Percentiles rank a stretch among this genome's conserved stretches.
phyloP scores from a whole-genome alignment of 1,284 basidiomycete genomes.

The Cryptococcus wingfieldii region DNA sequence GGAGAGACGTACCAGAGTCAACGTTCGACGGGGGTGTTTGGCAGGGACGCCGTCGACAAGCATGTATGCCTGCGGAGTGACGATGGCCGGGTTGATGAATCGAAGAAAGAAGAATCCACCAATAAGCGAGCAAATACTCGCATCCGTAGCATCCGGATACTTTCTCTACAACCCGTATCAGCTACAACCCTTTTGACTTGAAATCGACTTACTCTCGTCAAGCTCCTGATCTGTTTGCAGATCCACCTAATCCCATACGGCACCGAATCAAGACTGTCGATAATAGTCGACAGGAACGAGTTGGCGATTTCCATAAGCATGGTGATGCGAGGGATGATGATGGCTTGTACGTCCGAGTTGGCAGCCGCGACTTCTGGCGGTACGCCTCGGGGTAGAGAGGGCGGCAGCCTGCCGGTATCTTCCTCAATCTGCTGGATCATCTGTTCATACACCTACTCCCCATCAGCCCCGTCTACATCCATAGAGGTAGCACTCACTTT shows the following conservation, averaged over 20 bases:
- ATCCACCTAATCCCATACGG: slow-evolving; percentile 99
- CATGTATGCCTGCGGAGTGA: slow-evolving; percentile 99
- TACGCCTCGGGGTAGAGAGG: slow-evolving; percentile 85
- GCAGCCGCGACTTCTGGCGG: slow-evolving; percentile 88
- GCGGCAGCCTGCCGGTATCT: slow-evolving; percentile 83
- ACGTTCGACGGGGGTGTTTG: slow-evolving; percentile 90
- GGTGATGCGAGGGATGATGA: slow-evolving; percentile 89
- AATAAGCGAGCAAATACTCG: slow-evolving; percentile 95
- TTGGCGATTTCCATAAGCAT: slow-evolving; percentile 99
- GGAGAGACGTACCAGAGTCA: slow-evolving; percentile 70
- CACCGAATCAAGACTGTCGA: slow-evolving; percentile 94
- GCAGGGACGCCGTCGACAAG: slow-evolving; percentile 95
- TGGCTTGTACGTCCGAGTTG: slow-evolving; percentile 91
- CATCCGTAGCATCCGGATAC: slow-evolving; percentile 95
- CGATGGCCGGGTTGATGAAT: slow-evolving; percentile 99
- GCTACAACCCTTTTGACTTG: neutral
- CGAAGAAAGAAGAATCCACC: slow-evolving; percentile 99
- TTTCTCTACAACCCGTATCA: slow-evolving; percentile 63
- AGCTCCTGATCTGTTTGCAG: slow-evolving; percentile 95
- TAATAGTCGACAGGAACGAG: slow-evolving; percentile 94
- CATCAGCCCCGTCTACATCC: neutral
- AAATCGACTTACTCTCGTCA: slow-evolving; percentile 68
- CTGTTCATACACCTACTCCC: slow-evolving; percentile 86
- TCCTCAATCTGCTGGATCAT: slow-evolving; percentile 98
- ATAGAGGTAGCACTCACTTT: slow-evolving; percentile 59